Evolutionary conservation across 2,329 filamentous ascomycete genomes (phyloP), one percentile per base, ranked within the genome.

Genomic region (Calonectria leucothoes): DNA sequence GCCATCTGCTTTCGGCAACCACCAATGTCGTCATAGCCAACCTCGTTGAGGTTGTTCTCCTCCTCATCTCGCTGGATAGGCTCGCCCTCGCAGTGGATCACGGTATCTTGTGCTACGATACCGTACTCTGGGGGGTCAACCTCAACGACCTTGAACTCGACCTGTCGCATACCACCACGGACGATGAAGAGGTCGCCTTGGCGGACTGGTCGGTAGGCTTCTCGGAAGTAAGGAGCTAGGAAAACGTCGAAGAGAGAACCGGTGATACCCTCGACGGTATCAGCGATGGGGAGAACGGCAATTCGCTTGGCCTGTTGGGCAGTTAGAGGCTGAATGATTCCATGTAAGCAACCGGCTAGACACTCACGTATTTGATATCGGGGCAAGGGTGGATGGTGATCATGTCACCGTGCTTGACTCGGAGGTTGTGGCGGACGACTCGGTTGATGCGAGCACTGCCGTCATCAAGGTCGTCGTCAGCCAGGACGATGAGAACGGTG

Each of bases 1-100:
- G 97, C 97, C 97, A 99, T 98, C 89, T 99, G 97, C 89, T 99
- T 99, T 83, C 97, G 92, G 91, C 97, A 98, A 80, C 97, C 97
- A 91, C 97, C 97, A 87, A 99, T 99, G 84, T 99, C 97, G 82
- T 99, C 97, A 84, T 99, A 99, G 63, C 97, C 97, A 79, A 99
- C 97, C 87, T 99, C 97, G 85, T 98, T 99, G 80, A 99, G 90
- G 88, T 98, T 99, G 85, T 97, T 97, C 90, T 99, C 97, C 87
- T 99, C 97, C 82, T 99, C 97, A 81, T 99, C 97, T 81, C 97
- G 96, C 89, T 98, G 95, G 81, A 99, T 98, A 23, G 86, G 85
- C 73, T 85, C 96, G 77, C 97, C 97, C 87, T 99, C 97, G 87
- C 97, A 98, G 89, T 99, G 97, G 81, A 99, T 98, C 80, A 99